Evolutionary conservation across 345 rosid species (phyloP).

Genomic region (Anastatica hierochuntica): DNA sequence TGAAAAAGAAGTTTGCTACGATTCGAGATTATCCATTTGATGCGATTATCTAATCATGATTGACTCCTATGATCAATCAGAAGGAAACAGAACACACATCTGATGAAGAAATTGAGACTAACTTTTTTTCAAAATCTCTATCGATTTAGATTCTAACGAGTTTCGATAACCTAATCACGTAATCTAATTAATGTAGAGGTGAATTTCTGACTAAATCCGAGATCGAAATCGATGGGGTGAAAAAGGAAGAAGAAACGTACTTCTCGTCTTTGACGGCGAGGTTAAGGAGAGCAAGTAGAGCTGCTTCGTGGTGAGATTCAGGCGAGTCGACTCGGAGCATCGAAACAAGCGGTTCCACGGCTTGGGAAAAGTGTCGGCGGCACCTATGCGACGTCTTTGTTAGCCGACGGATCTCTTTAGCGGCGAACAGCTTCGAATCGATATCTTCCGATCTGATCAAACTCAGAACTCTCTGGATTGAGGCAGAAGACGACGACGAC

Average conservation of each 20-base stretch:
- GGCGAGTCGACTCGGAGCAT: conserved; percentile 51
- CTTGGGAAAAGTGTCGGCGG: conserved; percentile 68
- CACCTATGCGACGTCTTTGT: conserved; percentile 80
- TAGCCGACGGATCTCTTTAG: conserved; percentile 81
- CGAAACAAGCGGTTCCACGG: conserved; percentile 69
- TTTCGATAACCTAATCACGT: too few species aligned
- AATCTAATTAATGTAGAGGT: too few species aligned
- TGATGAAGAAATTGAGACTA: neutral
- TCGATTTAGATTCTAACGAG: neutral
- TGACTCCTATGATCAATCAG: conserved; percentile 5
- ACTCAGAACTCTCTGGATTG: conserved; percentile 42
- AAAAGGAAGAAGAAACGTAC: conserved; percentile 31
- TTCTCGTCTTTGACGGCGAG: conserved; percentile 95
- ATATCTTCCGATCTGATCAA: conserved; percentile 44
- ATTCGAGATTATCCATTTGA: neutral
- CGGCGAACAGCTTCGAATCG: conserved; percentile 60
- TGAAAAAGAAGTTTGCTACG: neutral
- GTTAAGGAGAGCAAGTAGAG: conserved; percentile 86
- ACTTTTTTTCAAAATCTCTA: neutral
- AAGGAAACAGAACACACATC: neutral
- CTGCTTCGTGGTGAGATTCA: conserved; percentile 51
- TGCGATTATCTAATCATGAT: conserved; percentile 8
- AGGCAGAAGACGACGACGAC: conserved; percentile 34
- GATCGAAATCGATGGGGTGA: neutral
- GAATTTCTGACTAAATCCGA: neutral